Percentiles rank a stretch among this genome's conserved stretches.
Conservation (phyloP, 257 asterid genomes). For the Mitragyna speciosa region DNA sequence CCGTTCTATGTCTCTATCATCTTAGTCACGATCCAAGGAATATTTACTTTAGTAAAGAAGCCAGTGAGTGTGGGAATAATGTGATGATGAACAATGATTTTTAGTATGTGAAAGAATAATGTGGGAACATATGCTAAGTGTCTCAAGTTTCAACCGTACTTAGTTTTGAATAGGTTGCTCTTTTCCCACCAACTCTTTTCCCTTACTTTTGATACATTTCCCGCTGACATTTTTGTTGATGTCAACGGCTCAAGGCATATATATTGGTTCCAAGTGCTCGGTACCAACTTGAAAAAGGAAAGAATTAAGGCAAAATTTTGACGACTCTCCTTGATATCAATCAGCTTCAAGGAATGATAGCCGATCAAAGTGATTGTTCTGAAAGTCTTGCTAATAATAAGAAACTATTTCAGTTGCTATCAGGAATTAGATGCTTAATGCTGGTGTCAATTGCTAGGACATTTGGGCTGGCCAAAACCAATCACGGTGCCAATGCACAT, state of each 20-base stretch:
- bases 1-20: not conserved
- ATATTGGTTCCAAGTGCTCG: not conserved
- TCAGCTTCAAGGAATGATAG: not conserved
- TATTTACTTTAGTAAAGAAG: not conserved
- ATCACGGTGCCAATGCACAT: not conserved
- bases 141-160: not conserved
- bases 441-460: not conserved
- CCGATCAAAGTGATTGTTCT: conserved; percentile 1
- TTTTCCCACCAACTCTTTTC: not conserved
- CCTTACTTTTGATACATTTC: not conserved
- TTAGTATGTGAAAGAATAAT: not conserved
- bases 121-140: not conserved
- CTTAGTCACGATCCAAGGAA: not conserved
- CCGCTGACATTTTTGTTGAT: not conserved
- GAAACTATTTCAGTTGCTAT: not conserved
- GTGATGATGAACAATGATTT: not conserved
- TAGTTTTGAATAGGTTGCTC: not conserved
- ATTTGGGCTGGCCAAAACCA: not conserved
- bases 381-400: not conserved
- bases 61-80: not conserved
- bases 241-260: not conserved
- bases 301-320: not conserved
- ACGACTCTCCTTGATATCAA: conserved; percentile 6
- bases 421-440: conserved; percentile 3
- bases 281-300: not conserved